Conservation (phyloP, 352 stramenopile species). For the Globisporangium heterothallicum region DNA sequence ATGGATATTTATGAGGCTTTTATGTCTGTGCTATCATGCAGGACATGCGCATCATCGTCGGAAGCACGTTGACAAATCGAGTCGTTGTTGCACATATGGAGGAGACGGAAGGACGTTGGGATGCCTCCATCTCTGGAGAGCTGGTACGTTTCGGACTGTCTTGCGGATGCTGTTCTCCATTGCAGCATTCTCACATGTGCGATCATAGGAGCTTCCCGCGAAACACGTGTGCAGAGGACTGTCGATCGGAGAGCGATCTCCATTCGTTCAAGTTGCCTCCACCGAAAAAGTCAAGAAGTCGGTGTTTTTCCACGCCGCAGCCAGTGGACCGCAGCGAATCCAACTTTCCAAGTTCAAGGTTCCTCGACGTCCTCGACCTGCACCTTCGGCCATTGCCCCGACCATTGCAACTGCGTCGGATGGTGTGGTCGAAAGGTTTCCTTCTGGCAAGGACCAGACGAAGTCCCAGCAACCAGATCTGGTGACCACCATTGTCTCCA, state of each 20-base stretch:
- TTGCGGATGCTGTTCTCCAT: neutral
- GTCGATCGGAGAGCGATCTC: constrained; percentile 28
- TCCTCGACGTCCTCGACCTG: constrained; percentile 17
- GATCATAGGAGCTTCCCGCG: constrained; percentile 31
- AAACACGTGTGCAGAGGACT: constrained; percentile 46
- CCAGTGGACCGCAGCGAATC: constrained; percentile 26
- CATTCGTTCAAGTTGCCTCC: constrained; percentile 49
- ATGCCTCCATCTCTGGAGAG: constrained; percentile 27
- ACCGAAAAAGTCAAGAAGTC: constrained; percentile 39
- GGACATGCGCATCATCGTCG: constrained; percentile 32
- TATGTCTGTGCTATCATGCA: constrained; percentile 8
- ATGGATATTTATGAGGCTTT: too few relatives aligned
- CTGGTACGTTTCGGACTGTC: constrained; percentile 21
- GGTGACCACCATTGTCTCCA: constrained; percentile 20
- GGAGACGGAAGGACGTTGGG: constrained; percentile 25
- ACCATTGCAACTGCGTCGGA: neutral
- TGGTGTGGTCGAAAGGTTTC: too few relatives aligned
- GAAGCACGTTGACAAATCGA: constrained; percentile 33
- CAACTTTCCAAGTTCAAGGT: constrained; percentile 50
- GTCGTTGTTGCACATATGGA: constrained; percentile 33
- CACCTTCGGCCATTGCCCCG: neutral
- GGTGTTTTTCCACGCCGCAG: constrained; percentile 37
- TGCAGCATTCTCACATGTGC: neutral
- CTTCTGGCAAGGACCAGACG: constrained; percentile 13
- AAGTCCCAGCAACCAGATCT: constrained; percentile 5